These are phyloP conservation scores for Apiotrichum akiyoshidainum DNA, from an alignment of 1,284 basidiomycete genomes.

Conservation along the genomic window DNA sequence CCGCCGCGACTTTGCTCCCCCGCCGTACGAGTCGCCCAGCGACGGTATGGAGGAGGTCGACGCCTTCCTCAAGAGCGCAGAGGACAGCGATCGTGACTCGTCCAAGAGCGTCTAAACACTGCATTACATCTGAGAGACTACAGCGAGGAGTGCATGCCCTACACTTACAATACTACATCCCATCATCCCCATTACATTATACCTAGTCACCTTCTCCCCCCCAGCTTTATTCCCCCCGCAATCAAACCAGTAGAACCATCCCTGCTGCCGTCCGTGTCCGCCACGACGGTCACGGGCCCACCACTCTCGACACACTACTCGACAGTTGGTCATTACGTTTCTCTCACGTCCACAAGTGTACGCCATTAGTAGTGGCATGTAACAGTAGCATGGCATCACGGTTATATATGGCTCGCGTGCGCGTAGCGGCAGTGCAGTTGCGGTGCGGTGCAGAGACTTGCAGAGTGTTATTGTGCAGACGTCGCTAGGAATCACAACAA, in stretches of 20 bases:
- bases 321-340: background rate
- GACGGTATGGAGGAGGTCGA: slow-evolving; percentile 36
- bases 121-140: background rate
- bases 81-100: background rate
- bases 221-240: no score
- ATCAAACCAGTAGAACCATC: no score
- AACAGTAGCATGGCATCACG: background rate
- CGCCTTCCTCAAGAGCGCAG: slow-evolving; percentile 27
- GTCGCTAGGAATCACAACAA: no score
- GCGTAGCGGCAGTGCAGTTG: background rate
- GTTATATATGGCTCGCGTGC: background rate
- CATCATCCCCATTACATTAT: no score
- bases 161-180: background rate
- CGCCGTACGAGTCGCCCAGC: slow-evolving; percentile 7
- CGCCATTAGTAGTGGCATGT: background rate
- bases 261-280: no score
- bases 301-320: background rate
- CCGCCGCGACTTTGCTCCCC: slow-evolving; percentile 10
- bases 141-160: background rate
- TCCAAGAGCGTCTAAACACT: background rate
- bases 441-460: background rate
- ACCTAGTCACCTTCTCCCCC: no score
- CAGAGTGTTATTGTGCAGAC: no score
- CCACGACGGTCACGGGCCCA: no score
- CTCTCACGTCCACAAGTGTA: background rate